These are phyloP conservation scores for Zasmidium angulare DNA, from an alignment of 2,329 filamentous ascomycete species.

Conservation along the genomic window DNA sequence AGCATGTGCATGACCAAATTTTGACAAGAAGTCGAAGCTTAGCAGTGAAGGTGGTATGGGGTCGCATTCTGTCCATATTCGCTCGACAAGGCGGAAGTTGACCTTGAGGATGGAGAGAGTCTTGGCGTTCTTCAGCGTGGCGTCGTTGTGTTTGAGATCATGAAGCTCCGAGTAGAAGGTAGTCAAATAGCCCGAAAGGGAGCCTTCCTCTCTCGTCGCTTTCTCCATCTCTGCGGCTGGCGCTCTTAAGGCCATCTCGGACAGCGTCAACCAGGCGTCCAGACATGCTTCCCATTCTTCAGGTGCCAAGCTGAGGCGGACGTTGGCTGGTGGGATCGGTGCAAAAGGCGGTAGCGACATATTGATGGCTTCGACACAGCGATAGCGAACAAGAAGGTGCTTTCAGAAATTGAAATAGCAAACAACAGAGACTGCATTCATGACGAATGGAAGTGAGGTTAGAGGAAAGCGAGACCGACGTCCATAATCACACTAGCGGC, in stretches of 20 bases:
- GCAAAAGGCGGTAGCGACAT: conserved; percentile 69
- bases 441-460: conserved; percentile 1
- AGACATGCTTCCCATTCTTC: conserved; percentile 77
- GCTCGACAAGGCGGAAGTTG: conserved; percentile 60
- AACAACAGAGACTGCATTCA: background rate
- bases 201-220: conserved; percentile 55
- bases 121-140: conserved; percentile 35
- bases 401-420: background rate
- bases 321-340: conserved; percentile 68
- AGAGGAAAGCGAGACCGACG: background rate
- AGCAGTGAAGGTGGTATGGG: conserved; percentile 48
- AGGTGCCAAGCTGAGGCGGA: conserved; percentile 65
- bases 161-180: conserved; percentile 63
- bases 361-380: background rate
- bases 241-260: conserved; percentile 63
- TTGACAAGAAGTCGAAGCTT: conserved; percentile 67
- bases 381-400: background rate
- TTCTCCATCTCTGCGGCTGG: conserved; percentile 55
- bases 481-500: conserved; percentile 5
- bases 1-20: conserved; percentile 64
- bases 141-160: conserved; percentile 18
- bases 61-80: conserved; percentile 30
- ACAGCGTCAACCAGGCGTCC: conserved; percentile 71
- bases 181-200: conserved; percentile 62
- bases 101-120: conserved; percentile 58